Conservation (phyloP, 306 rosid species). For the Cucumis hystrix region DNA sequence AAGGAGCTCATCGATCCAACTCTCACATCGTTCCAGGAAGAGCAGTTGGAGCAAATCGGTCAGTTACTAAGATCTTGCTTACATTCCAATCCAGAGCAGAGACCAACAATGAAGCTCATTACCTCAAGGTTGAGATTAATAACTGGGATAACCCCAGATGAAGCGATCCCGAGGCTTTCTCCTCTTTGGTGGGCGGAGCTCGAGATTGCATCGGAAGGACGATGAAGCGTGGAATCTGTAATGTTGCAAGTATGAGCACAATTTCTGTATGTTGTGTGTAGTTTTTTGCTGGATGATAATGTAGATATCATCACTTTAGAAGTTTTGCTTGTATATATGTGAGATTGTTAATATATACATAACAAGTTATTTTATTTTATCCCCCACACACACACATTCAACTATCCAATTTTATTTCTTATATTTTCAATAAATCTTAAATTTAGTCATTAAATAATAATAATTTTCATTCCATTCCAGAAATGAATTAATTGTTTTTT, state of each 20-base stretch:
- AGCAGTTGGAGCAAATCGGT: slow-evolving; percentile 41
- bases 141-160: slow-evolving; percentile 67
- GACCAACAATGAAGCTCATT: slow-evolving; percentile 55
- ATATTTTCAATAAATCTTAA: too few relatives aligned
- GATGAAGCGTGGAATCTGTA: slow-evolving; percentile 19
- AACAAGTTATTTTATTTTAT: too few relatives aligned
- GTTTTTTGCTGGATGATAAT: slow-evolving; percentile 15
- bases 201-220: slow-evolving; percentile 54
- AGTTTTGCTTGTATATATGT: slow-evolving; percentile 38
- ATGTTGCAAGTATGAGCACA: slow-evolving; percentile 23
- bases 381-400: too few relatives aligned
- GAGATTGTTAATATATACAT: background rate
- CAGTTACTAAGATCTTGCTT: slow-evolving; percentile 44
- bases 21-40: slow-evolving; percentile 42
- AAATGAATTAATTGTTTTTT: too few relatives aligned
- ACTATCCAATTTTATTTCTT: too few relatives aligned
- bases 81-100: slow-evolving; percentile 28
- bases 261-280: slow-evolving; percentile 4
- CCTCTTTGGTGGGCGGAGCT: slow-evolving; percentile 99
- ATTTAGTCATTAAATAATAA: too few relatives aligned
- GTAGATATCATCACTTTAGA: slow-evolving; percentile 16
- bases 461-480: too few relatives aligned
- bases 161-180: slow-evolving; percentile 64
- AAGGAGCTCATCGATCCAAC: slow-evolving; percentile 61
- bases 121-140: slow-evolving; percentile 46